Base-by-base conservation (phyloP, 2,329 filamentous ascomycete species). In the Alternaria incomplexa region DNA sequence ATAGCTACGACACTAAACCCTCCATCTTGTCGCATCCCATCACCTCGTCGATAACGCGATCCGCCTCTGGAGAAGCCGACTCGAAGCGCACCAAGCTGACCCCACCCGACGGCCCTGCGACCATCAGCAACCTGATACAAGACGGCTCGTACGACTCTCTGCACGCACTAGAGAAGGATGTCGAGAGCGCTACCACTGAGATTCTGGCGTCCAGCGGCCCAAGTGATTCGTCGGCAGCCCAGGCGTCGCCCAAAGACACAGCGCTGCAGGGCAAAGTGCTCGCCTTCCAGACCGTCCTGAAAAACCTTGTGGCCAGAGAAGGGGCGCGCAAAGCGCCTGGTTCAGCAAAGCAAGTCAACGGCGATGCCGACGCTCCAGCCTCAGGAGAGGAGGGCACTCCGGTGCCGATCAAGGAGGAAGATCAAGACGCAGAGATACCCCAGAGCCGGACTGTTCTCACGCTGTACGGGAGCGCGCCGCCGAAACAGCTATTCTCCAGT, bases 401-500 rank as follows among this genome's bases (percentile, higher is more conserved):
- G 17, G 58, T 64, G 26, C 52, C 58, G 5, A 61, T 72, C 30
- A 73, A 76, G 56, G 65, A 73, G 40, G 74, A 77, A 53, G 64
- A 68, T 6, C 59, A 66, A 5, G 62, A 68, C 30, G 55, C 63
- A 20, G 67, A 82, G 46, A 54, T 56, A 50, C 69, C 69, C 13
- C 70, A 82, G 53, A 82, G 86, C 58, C 85, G 83, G 65, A 82
- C 89, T 15, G 90, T 95, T 6, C 83, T 97, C 61, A 95, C 92
- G 1, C 83, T 97, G 1, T 90, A 89, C 69, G 93, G 92, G 58
- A 91, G 89, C 69, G 91, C 91, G 9, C 62, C 89, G 48, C 86
- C 91, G 36, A 90, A 89, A 70, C 91, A 95, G 63, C 83, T 97
- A 5, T 97, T 96, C 77, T 97, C 95, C 5, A 97, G 94, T 78